phyloP scores from a whole-genome alignment of 805 yeast species.

The Wickerhamiella siamensis region DNA sequence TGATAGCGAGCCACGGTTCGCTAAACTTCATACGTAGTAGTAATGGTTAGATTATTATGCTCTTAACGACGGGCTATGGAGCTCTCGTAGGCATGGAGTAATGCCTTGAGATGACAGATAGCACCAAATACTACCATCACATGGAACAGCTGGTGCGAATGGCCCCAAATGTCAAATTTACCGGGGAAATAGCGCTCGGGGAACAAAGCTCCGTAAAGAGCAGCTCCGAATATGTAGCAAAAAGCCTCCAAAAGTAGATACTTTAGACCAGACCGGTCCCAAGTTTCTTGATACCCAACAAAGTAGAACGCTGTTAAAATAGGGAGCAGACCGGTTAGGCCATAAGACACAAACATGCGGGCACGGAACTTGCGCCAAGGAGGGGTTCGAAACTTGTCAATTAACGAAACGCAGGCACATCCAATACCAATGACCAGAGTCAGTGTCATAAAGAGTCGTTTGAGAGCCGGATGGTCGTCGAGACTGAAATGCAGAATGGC shows the following conservation, averaged over 20 bases:
- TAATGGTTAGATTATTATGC: background rate
- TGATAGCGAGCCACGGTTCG: conserved; percentile 48
- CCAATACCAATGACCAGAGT: conserved; percentile 42
- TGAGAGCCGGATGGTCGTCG: conserved; percentile 25
- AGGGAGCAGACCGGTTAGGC: conserved; percentile 64
- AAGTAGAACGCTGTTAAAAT: conserved; percentile 36
- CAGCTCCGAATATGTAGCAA: conserved; percentile 67
- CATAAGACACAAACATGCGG: conserved; percentile 62
- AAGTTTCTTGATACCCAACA: conserved; percentile 38
- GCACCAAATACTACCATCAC: conserved; percentile 65
- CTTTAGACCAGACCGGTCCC: conserved; percentile 36
- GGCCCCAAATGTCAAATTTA: conserved; percentile 53
- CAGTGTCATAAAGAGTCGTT: conserved; percentile 26
- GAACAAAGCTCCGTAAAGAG: conserved; percentile 57
- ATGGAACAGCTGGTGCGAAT: conserved; percentile 79
- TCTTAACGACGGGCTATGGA: conserved; percentile 1
- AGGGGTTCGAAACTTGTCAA: conserved; percentile 51
- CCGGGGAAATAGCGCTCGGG: conserved; percentile 66
- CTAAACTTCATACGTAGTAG: background rate
- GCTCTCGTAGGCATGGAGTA: conserved; percentile 38
- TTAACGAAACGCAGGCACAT: conserved; percentile 51
- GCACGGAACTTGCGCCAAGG: conserved; percentile 69
- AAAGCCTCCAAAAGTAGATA: conserved; percentile 61
- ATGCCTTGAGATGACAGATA: conserved; percentile 52
- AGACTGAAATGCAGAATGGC: conserved; percentile 35